Evolutionary conservation across 1,284 basidiomycete genomes (phyloP).

Genomic region (Sporisorium graminicola): DNA sequence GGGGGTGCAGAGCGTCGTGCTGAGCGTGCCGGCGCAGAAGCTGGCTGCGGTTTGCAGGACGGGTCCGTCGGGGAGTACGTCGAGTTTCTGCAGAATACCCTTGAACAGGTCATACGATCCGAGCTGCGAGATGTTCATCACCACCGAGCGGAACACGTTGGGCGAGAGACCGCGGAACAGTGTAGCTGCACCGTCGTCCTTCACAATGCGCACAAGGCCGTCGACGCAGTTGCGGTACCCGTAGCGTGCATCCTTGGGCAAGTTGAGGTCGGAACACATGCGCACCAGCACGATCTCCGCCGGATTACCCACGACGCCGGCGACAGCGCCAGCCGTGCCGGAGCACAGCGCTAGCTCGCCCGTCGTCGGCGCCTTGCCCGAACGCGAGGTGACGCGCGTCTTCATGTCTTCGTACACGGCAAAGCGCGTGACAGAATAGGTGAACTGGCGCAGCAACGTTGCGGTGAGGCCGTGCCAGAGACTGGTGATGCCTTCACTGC

Average conservation of each 20-base stretch:
- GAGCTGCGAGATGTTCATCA: conserved; percentile 72
- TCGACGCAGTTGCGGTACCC: conserved; percentile 71
- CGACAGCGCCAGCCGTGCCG: conserved; percentile 62
- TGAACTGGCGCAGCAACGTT: conserved; percentile 66
- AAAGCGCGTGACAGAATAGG: conserved; percentile 68
- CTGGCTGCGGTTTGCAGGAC: conserved; percentile 64
- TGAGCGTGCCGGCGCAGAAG: conserved; percentile 72
- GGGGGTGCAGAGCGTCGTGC: conserved; percentile 70
- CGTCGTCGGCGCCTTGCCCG: conserved; percentile 28
- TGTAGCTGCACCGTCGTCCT: conserved; percentile 71
- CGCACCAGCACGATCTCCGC: conserved; percentile 73
- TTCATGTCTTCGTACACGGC: conserved; percentile 68
- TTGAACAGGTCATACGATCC: conserved; percentile 74
- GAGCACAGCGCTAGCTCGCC: conserved; percentile 57
- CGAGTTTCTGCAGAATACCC: conserved; percentile 68
- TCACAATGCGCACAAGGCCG: conserved; percentile 72
- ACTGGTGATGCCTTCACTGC: conserved; percentile 55
- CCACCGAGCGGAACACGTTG: conserved; percentile 73
- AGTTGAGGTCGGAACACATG: conserved; percentile 71
- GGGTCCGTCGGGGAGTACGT: conserved; percentile 70
- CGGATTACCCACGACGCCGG: conserved; percentile 64
- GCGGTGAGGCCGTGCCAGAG: conserved; percentile 67
- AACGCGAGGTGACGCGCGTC: conserved; percentile 27
- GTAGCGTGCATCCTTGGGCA: conserved; percentile 61
- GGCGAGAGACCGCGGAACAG: conserved; percentile 72